Conservation (phyloP, 139 green algal genomes). For the Chlorella sp. region DNA sequence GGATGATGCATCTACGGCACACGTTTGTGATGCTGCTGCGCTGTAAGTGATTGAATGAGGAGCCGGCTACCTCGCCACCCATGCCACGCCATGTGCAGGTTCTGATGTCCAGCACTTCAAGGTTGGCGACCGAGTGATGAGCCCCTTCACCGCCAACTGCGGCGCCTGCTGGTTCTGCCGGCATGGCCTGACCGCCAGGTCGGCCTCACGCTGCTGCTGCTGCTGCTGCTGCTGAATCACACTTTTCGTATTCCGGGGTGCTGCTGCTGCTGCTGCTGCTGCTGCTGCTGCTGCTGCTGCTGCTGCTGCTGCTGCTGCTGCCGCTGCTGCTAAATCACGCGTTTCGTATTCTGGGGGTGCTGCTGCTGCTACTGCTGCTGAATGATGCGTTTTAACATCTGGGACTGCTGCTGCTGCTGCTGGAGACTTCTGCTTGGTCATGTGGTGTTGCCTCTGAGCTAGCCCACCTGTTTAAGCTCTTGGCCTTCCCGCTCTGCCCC, state of each 20-base stretch:
- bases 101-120: constrained; percentile 15
- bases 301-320: no score
- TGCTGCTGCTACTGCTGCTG: background rate
- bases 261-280: background rate
- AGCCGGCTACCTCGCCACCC: no score
- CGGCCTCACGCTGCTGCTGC: background rate
- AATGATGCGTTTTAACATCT: no score
- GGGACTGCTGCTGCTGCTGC: no score
- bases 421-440: no score
- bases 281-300: no score
- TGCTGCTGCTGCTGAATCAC: no score
- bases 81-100: background rate
- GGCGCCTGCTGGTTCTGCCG: constrained; percentile 68
- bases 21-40: no score
- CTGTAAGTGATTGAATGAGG: no score
- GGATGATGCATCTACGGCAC: no score
- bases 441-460: no score
- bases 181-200: constrained; percentile 51
- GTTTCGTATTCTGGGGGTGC: background rate
- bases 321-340: background rate
- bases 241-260: background rate
- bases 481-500: background rate
- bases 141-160: constrained; percentile 66
- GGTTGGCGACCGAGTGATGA: constrained; percentile 62
- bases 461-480: no score